Evolutionary conservation across 2,329 filamentous ascomycete genomes (phyloP).

Genomic region (Diplodia scrobiculata): DNA sequence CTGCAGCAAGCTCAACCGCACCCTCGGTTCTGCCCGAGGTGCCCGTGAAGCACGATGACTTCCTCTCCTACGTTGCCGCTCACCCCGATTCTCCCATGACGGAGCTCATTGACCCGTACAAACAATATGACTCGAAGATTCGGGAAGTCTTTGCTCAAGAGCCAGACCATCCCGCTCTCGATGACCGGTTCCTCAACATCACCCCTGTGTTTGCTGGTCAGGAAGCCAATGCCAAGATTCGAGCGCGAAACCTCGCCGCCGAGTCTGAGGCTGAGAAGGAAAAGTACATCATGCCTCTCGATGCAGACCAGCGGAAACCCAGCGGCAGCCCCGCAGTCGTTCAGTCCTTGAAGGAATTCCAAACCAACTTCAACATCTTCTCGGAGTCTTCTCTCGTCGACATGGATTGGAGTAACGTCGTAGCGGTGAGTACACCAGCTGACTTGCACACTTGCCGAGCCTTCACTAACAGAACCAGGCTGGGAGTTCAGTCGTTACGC

Average conservation of each 20-base stretch:
- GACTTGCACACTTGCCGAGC: neutral
- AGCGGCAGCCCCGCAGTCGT: slow-evolving; percentile 70
- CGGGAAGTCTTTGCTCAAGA: slow-evolving; percentile 71
- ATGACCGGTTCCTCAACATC: slow-evolving; percentile 63
- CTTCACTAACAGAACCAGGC: slow-evolving; percentile 46
- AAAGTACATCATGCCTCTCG: slow-evolving; percentile 69
- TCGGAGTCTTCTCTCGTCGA: slow-evolving; percentile 76
- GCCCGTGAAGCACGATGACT: slow-evolving; percentile 46
- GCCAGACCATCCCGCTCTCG: slow-evolving; percentile 59
- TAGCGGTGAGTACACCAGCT: slow-evolving; percentile 51
- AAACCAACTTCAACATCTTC: slow-evolving; percentile 78
- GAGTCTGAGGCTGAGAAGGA: slow-evolving; percentile 65
- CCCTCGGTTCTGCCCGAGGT: slow-evolving; percentile 39
- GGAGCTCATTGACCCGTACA: slow-evolving; percentile 66
- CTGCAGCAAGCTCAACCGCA: neutral
- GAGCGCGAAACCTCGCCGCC: slow-evolving; percentile 60
- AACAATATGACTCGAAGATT: slow-evolving; percentile 66
- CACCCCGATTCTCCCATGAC: slow-evolving; percentile 58
- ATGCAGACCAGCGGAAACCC: slow-evolving; percentile 61
- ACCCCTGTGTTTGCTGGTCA: slow-evolving; percentile 64
- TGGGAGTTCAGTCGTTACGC: slow-evolving; percentile 78
- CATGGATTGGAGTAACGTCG: slow-evolving; percentile 78
- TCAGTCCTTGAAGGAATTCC: slow-evolving; percentile 67
- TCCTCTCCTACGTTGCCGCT: slow-evolving; percentile 58
- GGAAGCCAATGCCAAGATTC: slow-evolving; percentile 61